Base-by-base conservation (phyloP, 1,139 yeast species). In the Kurtzmaniella quercitrusa region DNA sequence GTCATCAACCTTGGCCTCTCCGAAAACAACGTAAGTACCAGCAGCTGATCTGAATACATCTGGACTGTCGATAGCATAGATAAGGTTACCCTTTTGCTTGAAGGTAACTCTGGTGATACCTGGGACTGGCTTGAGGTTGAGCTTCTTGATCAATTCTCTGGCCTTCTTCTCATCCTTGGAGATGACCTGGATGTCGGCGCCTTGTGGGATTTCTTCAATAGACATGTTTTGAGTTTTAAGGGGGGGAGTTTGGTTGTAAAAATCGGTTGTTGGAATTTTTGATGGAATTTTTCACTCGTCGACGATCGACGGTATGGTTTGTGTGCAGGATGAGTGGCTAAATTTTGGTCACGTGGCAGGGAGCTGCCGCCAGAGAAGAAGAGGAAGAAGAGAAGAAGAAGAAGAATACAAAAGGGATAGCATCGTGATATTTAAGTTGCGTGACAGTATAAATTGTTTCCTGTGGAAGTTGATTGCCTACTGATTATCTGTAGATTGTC, bases 1-100 rank as follows among this genome's bases (percentile, higher is more conserved):
- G 75, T 89, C 95, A 68, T 90, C 96, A 57, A 88, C 87, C 81
- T 89, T 88, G 66, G 96, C 95, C 75, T 91, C 98, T 73, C 98
- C 98, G 61, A 93, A 91, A 55, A 93, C 97, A 60, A 93, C 84
- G 77, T 86, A 93, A 59, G 95, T 84, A 66, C 97, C 96, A 63
- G 96, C 94, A 58, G 85, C 79, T 53, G 96, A 84, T 74, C 80
- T 88, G 95, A 78, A 93, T 50, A 93, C 98, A 59, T 91, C 98
- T 68, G 98, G 98, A 56, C 73, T 70, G 70, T 88, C 95, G 74
- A 93, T 88, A 65, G 96, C 95, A 69, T 86, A 83, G 66, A 90
- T 86, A 66, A 85, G 80, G 82, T 89, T 89, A 70, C 94, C 91
- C 74, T 89, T 83, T 77, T 88, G 93, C 76, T 87, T 89, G 81